These are phyloP conservation scores for Daldinia sp. DNA, from an alignment of 2,329 filamentous ascomycete genomes.

Conservation along the genomic window DNA sequence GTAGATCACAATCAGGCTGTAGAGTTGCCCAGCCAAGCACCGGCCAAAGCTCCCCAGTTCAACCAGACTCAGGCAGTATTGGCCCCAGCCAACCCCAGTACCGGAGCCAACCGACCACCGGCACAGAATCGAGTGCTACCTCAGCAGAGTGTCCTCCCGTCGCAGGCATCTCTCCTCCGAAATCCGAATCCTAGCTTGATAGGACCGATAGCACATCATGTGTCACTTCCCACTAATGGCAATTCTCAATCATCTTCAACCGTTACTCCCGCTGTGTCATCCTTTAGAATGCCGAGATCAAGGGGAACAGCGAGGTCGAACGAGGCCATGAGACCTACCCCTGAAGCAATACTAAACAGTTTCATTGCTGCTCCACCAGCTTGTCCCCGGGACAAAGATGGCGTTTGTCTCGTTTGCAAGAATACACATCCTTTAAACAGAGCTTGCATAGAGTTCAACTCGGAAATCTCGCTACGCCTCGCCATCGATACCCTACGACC, in stretches of 20 bases:
- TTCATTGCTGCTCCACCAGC: not conserved
- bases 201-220: slow-evolving; percentile 9
- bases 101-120: not conserved
- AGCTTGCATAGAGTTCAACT: slow-evolving; percentile 41
- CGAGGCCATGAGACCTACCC: not conserved
- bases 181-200: slow-evolving; percentile 15
- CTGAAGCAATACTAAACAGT: slow-evolving; percentile 22
- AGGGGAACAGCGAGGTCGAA: too few relatives aligned
- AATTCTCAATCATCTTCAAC: not conserved
- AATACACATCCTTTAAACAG: slow-evolving; percentile 17
- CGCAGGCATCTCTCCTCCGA: not conserved
- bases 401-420: slow-evolving; percentile 37
- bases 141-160: not conserved
- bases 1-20: slow-evolving; percentile 9
- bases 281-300: not conserved
- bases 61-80: not conserved
- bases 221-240: not conserved
- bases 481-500: slow-evolving; percentile 43
- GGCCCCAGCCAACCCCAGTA: not conserved
- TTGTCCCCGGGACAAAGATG: slow-evolving; percentile 25
- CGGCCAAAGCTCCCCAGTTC: not conserved
- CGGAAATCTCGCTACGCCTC: slow-evolving; percentile 42
- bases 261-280: slow-evolving; percentile 1
- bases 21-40: not conserved
- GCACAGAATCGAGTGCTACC: not conserved